These are phyloP conservation scores for Fusarium nisikadoi DNA, from an alignment of 2,329 filamentous ascomycete genomes.

Conservation along the genomic window DNA sequence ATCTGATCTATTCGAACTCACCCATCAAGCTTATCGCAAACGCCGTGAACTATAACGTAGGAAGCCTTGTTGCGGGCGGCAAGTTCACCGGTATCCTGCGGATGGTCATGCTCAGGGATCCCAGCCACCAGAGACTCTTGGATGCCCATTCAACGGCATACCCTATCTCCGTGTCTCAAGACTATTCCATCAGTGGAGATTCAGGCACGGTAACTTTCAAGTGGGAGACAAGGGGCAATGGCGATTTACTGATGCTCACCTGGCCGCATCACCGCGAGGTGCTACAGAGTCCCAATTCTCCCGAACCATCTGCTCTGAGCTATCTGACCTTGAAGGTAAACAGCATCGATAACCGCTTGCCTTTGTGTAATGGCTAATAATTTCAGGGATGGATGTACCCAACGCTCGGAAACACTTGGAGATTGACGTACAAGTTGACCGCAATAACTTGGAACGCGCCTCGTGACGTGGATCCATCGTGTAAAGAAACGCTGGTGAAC, in stretches of 20 bases:
- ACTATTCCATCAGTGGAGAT: neutral
- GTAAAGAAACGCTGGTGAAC: neutral
- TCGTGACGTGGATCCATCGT: neutral
- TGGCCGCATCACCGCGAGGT: neutral
- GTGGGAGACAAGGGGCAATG: neutral
- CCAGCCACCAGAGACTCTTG: neutral
- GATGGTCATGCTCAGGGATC: neutral
- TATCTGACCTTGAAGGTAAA: neutral
- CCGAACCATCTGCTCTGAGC: fast-evolving
- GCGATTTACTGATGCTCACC: neutral
- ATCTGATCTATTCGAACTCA: neutral
- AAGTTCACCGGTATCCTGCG: neutral
- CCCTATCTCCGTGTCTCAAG: neutral
- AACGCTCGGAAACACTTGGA: neutral
- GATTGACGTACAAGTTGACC: neutral
- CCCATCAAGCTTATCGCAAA: neutral
- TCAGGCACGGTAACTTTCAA: neutral
- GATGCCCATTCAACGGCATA: neutral
- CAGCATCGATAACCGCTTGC: too few species aligned
- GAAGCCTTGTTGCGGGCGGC: fast-evolving
- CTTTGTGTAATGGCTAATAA: fast-evolving
- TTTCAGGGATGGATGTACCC: neutral
- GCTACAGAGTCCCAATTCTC: neutral
- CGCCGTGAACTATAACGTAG: neutral
- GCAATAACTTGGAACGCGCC: neutral